Base-by-base conservation (phyloP, 1,284 basidiomycete genomes). In the Pseudozyma hubeiensis region DNA sequence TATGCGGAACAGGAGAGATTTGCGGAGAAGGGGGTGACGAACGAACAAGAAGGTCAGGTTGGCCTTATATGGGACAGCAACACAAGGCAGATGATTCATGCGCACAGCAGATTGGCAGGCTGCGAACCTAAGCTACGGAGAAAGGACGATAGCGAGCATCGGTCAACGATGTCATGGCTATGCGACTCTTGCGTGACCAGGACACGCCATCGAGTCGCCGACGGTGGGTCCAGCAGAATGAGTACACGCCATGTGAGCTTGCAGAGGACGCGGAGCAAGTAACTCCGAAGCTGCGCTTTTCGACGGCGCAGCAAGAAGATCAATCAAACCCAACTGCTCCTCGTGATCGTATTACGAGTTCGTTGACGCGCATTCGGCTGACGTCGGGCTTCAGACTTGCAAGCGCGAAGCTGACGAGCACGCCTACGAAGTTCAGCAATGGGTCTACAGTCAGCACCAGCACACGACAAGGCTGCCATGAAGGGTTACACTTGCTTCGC, bases 351-450 rank as follows among this genome's bases (percentile, higher is more conserved):
- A 24, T 24, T 24, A 24, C 24, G 24, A 24, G 24, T 24, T 24
- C 24, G 24, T 24, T 4, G 24, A 24, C 24, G 24, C 24, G 24
- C 24, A 24, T 24, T 24, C 24, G 24, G 24, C 51, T 49, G 48
- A 57, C 57, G 53, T 64, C 57, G 67, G 67, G 67, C 67, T 64
- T 61, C 40, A 64, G 61, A 57, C 17, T 33, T 33, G 17, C 67
- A 64, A 70, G 67, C 67, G 57, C 67, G 67, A 70, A 56, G 34
- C 33, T 14, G 35, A n/a, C 9, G 13, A 43, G 40, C 41, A 44
- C 51, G 17, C 29, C 30, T 41, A 17, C 8, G 29, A 37, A 10
- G 35, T 2, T 37, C 24, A 24, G 24, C 24, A 24, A 24, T 11
- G 10, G 14, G 10, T n/a, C 4, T 16, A 31, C 40, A 41, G 7